Percentiles rank a stretch among this genome's conserved stretches.
Conservation (phyloP, 2,329 filamentous ascomycete species). For the Catunica adiposa region DNA sequence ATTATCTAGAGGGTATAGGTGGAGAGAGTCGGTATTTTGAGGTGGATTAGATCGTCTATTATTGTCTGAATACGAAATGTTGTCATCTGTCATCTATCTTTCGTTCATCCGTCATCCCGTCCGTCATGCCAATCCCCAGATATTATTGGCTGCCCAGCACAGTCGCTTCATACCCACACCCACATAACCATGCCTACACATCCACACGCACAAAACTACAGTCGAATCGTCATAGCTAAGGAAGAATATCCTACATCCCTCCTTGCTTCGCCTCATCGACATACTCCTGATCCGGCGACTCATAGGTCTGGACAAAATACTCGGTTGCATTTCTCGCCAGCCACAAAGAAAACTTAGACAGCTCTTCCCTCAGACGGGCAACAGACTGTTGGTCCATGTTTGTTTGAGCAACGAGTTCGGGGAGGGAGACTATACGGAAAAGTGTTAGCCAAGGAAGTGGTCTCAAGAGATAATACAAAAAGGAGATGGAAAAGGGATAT, state of each 20-base stretch:
- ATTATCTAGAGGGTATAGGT: slow-evolving; percentile 8
- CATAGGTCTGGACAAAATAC: slow-evolving; percentile 67
- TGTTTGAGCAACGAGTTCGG: slow-evolving; percentile 87
- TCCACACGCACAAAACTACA: neutral
- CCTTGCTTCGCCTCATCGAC: slow-evolving; percentile 42
- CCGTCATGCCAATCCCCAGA: no score
- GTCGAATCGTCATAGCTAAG: neutral
- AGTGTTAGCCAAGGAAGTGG: slow-evolving; percentile 15
- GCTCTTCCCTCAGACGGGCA: slow-evolving; percentile 71
- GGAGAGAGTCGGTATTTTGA: neutral
- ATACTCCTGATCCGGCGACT: slow-evolving; percentile 55
- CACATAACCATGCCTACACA: neutral
- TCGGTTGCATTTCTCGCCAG: slow-evolving; percentile 57
- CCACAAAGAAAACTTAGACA: slow-evolving; percentile 75
- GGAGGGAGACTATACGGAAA: slow-evolving; percentile 65
- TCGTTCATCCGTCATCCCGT: no score
- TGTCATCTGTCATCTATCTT: no score
- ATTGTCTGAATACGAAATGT: no score
- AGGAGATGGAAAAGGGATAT: no score
- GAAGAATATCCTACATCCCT: slow-evolving; percentile 3
- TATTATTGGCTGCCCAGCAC: no score
- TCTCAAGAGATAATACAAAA: no score
- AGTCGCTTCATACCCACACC: no score
- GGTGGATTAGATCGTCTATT: no score
- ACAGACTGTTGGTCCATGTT: slow-evolving; percentile 95